Evolutionary conservation across 352 stramenopile species (phyloP), one percentile per base, ranked within the genome.

Genomic region (Globisporangium heterothallicum): DNA sequence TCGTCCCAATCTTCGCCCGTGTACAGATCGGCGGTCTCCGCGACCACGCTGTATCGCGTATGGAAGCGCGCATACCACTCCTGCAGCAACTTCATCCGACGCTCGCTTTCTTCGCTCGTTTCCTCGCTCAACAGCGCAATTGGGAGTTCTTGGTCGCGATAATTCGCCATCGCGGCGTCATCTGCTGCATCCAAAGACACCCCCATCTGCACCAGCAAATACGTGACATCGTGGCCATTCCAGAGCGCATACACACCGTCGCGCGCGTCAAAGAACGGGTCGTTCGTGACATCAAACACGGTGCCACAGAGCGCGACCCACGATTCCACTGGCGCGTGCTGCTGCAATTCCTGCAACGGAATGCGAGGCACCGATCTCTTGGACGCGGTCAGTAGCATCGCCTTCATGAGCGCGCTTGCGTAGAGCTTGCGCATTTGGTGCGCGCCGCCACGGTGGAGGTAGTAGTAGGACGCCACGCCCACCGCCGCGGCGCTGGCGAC

Each of bases 231-330:
- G 26, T 83, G 73, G 2, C 53, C 58, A n/a, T 71, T 53, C 72
- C 76, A 87, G 5, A 43, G 56, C n/a, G 56, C 64, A 29, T 87
- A 87, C 7, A 78, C 53, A 4, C 68, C 71, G n/a, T 22, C 43
- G 8, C 30, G 25, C 3, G 36, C 24, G 14, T 77, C 65, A 43
- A 86, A 86, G 55, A 86, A 83, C 24, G 64, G 48, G 19, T 82
- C 74, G 27, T 61, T 63, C 26, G 61, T 30, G 30, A 87, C 70
- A 38, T 84, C 59, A 36, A 87, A 84, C 4, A 61, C 64, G 9
- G 70, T 76, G 14, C 72, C 76, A 29, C 70, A 83, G 25, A 87
- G 44, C 19, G 71, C 70, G 25, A 87, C 76, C 72, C 76, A 87
- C 6, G 24, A 32, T 4, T 32, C 56, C 21, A 53, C 30, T 21